These are phyloP conservation scores for Daldinia sp. DNA, from an alignment of 2,329 filamentous ascomycete species.

Conservation along the genomic window DNA sequence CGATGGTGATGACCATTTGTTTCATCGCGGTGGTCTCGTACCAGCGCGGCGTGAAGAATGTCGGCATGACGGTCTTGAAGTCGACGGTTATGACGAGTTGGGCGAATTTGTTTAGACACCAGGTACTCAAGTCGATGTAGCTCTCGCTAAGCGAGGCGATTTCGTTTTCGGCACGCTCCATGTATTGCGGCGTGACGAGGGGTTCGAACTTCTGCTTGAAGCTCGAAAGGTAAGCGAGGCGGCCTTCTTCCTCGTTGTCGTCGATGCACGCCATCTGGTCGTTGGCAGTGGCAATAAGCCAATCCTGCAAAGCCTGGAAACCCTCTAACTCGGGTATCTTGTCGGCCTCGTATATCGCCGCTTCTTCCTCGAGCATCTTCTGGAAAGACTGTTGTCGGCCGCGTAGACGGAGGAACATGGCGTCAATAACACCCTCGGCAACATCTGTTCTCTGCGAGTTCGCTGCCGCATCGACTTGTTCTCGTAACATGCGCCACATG, in stretches of 20 bases:
- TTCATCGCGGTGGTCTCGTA: slow-evolving; percentile 88
- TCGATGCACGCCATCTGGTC: slow-evolving; percentile 99
- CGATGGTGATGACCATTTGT: slow-evolving; percentile 92
- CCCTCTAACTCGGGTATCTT: slow-evolving; percentile 66
- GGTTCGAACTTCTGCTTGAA: slow-evolving; percentile 86
- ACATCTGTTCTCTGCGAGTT: slow-evolving; percentile 89
- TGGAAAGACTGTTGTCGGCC: slow-evolving; percentile 87
- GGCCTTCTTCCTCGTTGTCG: slow-evolving; percentile 80
- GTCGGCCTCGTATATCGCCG: slow-evolving; percentile 71
- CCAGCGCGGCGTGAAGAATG: slow-evolving; percentile 93
- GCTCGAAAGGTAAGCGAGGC: slow-evolving; percentile 82
- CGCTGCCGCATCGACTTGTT: slow-evolving; percentile 86
- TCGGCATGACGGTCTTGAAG: slow-evolving; percentile 81
- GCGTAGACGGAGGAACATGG: slow-evolving; percentile 90
- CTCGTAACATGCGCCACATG: slow-evolving; percentile 96
- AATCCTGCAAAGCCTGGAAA: slow-evolving; percentile 87
- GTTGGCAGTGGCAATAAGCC: slow-evolving; percentile 95
- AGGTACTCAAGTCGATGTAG: slow-evolving; percentile 93
- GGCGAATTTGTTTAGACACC: slow-evolving; percentile 89
- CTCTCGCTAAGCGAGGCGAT: slow-evolving; percentile 81
- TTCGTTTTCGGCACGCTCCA: slow-evolving; percentile 77
- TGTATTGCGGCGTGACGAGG: slow-evolving; percentile 81
- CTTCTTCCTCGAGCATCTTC: slow-evolving; percentile 86
- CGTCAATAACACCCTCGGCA: slow-evolving; percentile 92
- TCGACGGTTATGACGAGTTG: slow-evolving; percentile 89